Base-by-base conservation (phyloP, 805 yeast species). In the Candida dendrica region DNA sequence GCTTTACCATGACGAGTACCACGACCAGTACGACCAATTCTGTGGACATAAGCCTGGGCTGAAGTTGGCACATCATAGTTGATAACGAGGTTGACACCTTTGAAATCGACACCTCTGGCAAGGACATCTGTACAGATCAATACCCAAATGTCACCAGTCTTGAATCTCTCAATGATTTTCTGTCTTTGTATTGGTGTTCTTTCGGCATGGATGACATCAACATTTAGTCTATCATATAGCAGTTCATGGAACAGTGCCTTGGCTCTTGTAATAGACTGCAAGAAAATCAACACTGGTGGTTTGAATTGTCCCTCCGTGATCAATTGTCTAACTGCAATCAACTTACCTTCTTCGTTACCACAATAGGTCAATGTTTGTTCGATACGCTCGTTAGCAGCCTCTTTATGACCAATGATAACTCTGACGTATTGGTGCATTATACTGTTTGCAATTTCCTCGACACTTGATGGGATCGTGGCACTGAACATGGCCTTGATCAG, bases 1-100 rank as follows among this genome's bases (percentile, higher is more conserved):
- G 98, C 97, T 52, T 74, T 74, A 43, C 99, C 98, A 8, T 65
- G 55, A 46, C 84, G 78, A 1, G 95, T 96, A 41, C 88, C 96
- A 72, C 99, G 82, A 51, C 98, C 99, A 2, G 98, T 91, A 72
- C 99, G 84, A 63, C 99, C 99, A 55, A 93, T 87, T 66, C 99
- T 79, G 63, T 93, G 99, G 37, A 93, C 96, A 60, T 93, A 93
- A 0, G 96, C 83, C 62, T 91, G 97, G 1, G 97, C 88, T 36
- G 84, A 77, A 53, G 80, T 85, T 15, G 99, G 99, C 11, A 93
- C 95, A 64, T 93, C 99, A 61, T 93, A 93, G 64, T 93, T 93
- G 50, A 93, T 86, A 34, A 93, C 97, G 45, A 95, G 61, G 57
- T 90, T 93, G 39, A 93, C 91, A 42, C 97, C 97, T 57, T 88